A percentile compares a stretch with the other conserved stretches of the same genome.
Conservation (phyloP, 2,329 filamentous ascomycete genomes). For the Trichoderma harzianum region DNA sequence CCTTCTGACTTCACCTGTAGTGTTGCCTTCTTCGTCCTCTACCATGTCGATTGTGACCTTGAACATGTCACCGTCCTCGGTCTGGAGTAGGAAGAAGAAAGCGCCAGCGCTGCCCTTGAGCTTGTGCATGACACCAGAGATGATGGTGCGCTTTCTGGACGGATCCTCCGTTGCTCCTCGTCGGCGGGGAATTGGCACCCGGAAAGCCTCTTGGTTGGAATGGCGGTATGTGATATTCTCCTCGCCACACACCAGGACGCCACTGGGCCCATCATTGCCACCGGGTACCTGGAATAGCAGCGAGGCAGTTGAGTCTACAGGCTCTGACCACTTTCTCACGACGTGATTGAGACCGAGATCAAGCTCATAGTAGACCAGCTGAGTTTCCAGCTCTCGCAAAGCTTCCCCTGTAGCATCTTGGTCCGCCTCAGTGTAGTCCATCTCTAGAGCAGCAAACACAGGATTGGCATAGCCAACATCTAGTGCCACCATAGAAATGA, state of each 20-base stretch:
- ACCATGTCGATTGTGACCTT: conserved; percentile 92
- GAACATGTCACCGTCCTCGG: conserved; percentile 97
- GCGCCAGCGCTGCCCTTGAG: conserved; percentile 77
- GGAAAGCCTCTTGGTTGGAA: conserved; percentile 85
- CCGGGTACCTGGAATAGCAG: conserved; percentile 94
- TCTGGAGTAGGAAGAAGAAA: conserved; percentile 96
- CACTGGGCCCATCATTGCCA: conserved; percentile 87
- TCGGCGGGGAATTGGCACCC: conserved; percentile 83
- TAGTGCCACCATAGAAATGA: conserved; percentile 81
- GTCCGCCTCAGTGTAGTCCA: conserved; percentile 88
- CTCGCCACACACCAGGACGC: conserved; percentile 90
- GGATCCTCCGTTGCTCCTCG: conserved; percentile 89
- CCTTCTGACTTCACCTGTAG: conserved; percentile 75
- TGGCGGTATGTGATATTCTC: conserved; percentile 97
- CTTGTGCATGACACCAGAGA: conserved; percentile 95
- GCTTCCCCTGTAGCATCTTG: conserved; percentile 85
- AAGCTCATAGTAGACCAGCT: conserved; percentile 94
- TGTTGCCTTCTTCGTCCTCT: conserved; percentile 72
- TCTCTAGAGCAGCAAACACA: conserved; percentile 89
- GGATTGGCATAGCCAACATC: conserved; percentile 98
- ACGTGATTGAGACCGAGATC: conserved; percentile 97
- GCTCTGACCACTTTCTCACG: conserved; percentile 92
- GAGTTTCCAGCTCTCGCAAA: conserved; percentile 77
- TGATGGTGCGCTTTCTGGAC: conserved; percentile 80
- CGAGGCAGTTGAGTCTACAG: conserved; percentile 84